Evolutionary conservation across 768 basidiomycete species (phyloP).

Genomic region (Cyclocybe aegerita): DNA sequence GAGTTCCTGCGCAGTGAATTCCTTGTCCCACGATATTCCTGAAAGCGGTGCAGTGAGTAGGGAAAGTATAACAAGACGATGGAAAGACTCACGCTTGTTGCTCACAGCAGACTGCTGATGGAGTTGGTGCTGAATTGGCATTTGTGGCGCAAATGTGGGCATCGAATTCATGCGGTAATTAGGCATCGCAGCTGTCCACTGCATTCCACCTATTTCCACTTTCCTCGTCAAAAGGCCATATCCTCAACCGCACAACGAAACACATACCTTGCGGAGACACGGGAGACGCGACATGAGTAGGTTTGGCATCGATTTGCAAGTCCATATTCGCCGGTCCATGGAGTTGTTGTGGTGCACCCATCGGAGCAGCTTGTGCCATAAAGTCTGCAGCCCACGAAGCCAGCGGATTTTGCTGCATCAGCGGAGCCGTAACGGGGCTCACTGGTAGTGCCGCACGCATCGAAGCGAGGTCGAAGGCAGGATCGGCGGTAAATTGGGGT

Average conservation of each 20-base stretch:
- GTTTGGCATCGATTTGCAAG: constrained; percentile 13
- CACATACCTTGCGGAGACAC: constrained; percentile 19
- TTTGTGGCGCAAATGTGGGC: constrained; percentile 29
- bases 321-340: constrained; percentile 9
- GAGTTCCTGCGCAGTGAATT: constrained; percentile 59
- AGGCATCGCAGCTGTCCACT: constrained; percentile 39
- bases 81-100: constrained; percentile 39
- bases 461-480: constrained; percentile 60
- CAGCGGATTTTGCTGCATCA: constrained; percentile 22
- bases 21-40: constrained; percentile 63
- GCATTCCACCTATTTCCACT: constrained; percentile 27
- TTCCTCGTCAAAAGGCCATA: not conserved
- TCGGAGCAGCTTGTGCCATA: constrained; percentile 32
- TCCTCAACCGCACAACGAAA: not conserved
- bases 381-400: constrained; percentile 70
- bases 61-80: not conserved
- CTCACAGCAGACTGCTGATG: constrained; percentile 27
- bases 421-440: constrained; percentile 14
- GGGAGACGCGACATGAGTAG: constrained; percentile 4
- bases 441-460: constrained; percentile 49
- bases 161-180: constrained; percentile 40
- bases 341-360: constrained; percentile 14
- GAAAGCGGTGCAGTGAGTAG: not conserved
- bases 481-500: constrained; percentile 33
- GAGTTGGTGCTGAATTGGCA: constrained; percentile 24